Conservation (phyloP, 257 asterid genomes). For the Ballota nigra region DNA sequence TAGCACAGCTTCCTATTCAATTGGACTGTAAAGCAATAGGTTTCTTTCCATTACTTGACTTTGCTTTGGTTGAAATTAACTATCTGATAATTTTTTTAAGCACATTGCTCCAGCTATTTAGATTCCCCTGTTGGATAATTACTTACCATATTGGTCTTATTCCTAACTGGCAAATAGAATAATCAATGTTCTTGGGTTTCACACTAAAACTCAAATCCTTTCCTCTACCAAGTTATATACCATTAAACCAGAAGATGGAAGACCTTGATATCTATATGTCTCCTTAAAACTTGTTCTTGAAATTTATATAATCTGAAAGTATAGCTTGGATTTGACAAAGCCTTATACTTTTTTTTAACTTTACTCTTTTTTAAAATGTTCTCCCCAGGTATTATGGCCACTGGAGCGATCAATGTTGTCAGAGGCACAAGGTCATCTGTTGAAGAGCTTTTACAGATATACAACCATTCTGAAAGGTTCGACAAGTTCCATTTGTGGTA, state of each 20-base stretch:
- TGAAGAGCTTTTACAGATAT: conserved; percentile 83
- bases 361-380: conserved; percentile 22
- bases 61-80: background rate
- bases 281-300: conserved; percentile 5
- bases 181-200: background rate
- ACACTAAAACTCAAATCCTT: background rate
- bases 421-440: conserved; percentile 91
- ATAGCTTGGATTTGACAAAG: background rate
- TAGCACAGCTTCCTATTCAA: background rate
- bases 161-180: background rate
- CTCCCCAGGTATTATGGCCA: conserved; percentile 79
- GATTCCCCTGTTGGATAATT: background rate
- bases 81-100: background rate
- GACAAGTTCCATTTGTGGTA: conserved; percentile 13
- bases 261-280: background rate
- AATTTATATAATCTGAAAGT: conserved; percentile 9
- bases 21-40: background rate
- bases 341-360: background rate
- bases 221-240: background rate
- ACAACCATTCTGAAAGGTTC: conserved; percentile 89
- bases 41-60: background rate
- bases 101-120: background rate
- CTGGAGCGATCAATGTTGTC: conserved; percentile 92
- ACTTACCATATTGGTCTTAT: background rate
- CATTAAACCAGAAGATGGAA: conserved; percentile 1